Evolutionary conservation across 345 rosid genomes (phyloP).

Genomic region (Eucalyptus brandiana): DNA sequence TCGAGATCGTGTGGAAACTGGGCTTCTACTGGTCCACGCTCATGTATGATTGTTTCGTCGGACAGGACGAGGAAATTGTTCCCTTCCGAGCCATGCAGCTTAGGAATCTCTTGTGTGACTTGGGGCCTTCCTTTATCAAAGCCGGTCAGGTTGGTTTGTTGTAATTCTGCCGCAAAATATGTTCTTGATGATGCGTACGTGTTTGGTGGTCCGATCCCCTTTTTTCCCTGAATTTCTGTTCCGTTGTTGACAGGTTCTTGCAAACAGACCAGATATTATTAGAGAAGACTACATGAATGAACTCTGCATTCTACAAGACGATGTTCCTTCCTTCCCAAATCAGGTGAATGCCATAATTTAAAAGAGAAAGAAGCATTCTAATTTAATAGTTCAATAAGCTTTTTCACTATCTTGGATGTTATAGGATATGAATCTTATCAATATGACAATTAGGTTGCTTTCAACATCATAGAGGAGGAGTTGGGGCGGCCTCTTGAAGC

Average conservation of each 20-base stretch:
- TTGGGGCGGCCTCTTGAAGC: slow-evolving; percentile 83
- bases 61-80: slow-evolving; percentile 89
- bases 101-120: slow-evolving; percentile 81
- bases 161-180: neutral
- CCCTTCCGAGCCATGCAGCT: slow-evolving; percentile 90
- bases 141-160: slow-evolving; percentile 92
- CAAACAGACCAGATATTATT: slow-evolving; percentile 90
- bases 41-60: slow-evolving; percentile 73
- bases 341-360: slow-evolving; percentile 27
- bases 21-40: slow-evolving; percentile 86
- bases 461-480: slow-evolving; percentile 87
- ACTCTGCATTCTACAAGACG: slow-evolving; percentile 96
- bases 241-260: slow-evolving; percentile 53
- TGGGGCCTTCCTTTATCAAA: slow-evolving; percentile 96
- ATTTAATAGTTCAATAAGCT: neutral
- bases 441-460: slow-evolving; percentile 56
- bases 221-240: neutral
- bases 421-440: neutral
- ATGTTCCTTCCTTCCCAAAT: slow-evolving; percentile 92
- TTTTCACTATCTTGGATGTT: neutral
- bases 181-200: no score
- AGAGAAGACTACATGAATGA: slow-evolving; percentile 98
- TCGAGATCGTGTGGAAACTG: slow-evolving; percentile 87
- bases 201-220: neutral
- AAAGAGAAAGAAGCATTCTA: neutral